These are phyloP conservation scores for Trypanosoma caninum DNA, from an alignment of 208 protist genomes.

Conservation along the genomic window DNA sequence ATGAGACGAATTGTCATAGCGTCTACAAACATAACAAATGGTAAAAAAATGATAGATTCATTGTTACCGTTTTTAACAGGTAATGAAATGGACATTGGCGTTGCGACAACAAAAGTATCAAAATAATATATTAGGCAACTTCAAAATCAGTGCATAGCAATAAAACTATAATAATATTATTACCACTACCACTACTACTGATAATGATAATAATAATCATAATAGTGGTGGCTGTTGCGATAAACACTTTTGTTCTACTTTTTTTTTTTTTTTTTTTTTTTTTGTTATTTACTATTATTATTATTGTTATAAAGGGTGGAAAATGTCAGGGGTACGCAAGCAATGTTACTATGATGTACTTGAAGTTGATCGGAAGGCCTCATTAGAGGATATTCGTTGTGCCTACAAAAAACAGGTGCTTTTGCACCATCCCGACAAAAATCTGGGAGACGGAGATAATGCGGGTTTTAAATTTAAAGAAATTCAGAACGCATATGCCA, in stretches of 20 bases:
- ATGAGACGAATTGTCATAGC: constrained; percentile 51
- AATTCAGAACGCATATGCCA: constrained; percentile 87
- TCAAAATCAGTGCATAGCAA: too few relatives aligned
- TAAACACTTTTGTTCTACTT: neutral
- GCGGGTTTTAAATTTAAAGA: constrained; percentile 79
- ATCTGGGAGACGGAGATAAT: constrained; percentile 80
- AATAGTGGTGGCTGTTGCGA: too few relatives aligned
- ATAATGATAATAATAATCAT: too few relatives aligned
- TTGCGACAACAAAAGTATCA: too few relatives aligned
- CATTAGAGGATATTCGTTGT: constrained; percentile 70
- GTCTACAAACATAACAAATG: constrained; percentile 60
- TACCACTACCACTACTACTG: too few relatives aligned
- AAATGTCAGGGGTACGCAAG: constrained; percentile 39
- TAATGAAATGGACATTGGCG: too few relatives aligned
- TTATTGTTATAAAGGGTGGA: neutral
- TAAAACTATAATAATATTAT: too few relatives aligned
- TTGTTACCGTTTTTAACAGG: constrained; percentile 45
- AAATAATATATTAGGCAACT: too few relatives aligned
- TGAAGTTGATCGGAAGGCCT: constrained; percentile 71
- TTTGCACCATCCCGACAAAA: constrained; percentile 89
- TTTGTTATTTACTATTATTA: neutral
- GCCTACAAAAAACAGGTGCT: constrained; percentile 88
- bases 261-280: constrained; percentile 2
- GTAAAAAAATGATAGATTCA: constrained; percentile 48
- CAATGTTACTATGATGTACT: constrained; percentile 90